phyloP scores from a whole-genome alignment of 768 basidiomycete species.

The Lactarius sp. region DNA sequence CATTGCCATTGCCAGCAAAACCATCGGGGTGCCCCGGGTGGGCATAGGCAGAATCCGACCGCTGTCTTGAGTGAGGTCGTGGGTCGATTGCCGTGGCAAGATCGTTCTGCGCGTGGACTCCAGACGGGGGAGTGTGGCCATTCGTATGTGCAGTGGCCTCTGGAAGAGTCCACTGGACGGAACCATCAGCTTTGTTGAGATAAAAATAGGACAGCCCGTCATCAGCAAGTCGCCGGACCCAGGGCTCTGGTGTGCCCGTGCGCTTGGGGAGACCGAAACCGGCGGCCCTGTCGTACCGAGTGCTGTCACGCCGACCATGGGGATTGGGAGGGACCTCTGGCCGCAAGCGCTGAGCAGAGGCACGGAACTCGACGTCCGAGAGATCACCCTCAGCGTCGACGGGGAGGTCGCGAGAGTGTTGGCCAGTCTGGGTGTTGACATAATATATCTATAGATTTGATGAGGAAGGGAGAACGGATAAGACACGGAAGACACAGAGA shows the following conservation, averaged over 20 bases:
- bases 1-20: slow-evolving; percentile 47
- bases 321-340: slow-evolving; percentile 45
- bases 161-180: slow-evolving; percentile 66
- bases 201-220: slow-evolving; percentile 81
- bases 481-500: slow-evolving; percentile 2
- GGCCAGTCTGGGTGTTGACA: slow-evolving; percentile 83
- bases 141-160: slow-evolving; percentile 33
- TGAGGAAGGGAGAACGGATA: background rate
- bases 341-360: slow-evolving; percentile 49
- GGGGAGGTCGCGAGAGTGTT: slow-evolving; percentile 81
- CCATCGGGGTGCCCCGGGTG: slow-evolving; percentile 32
- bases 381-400: slow-evolving; percentile 60
- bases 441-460: slow-evolving; percentile 73
- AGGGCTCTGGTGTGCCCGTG: slow-evolving; percentile 70
- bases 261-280: slow-evolving; percentile 60
- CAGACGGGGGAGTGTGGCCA: slow-evolving; percentile 5
- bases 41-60: slow-evolving; percentile 35
- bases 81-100: background rate
- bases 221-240: slow-evolving; percentile 74
- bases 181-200: slow-evolving; percentile 63
- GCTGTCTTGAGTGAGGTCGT: slow-evolving; percentile 27
- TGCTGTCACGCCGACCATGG: slow-evolving; percentile 28
- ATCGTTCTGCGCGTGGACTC: background rate
- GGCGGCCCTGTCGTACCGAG: slow-evolving; percentile 29
- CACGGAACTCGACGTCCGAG: slow-evolving; percentile 59